Base-by-base conservation (phyloP, 495 filamentous ascomycete genomes). In the Patellaria atrata region DNA sequence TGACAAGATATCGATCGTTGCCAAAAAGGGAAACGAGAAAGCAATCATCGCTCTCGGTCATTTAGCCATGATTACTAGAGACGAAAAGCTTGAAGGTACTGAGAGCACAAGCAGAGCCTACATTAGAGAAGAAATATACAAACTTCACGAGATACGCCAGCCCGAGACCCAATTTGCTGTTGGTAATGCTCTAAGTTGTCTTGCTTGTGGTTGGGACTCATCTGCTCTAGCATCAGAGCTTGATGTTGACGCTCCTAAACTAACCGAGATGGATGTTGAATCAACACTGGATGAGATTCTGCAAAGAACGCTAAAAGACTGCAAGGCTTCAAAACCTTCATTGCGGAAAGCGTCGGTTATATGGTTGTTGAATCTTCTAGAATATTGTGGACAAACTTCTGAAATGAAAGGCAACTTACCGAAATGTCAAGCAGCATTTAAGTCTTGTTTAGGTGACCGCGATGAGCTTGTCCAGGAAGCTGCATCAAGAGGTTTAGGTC, bases 381-480 rank as follows among this genome's bases (percentile, higher is more conserved):
- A 94, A 45, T 81, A 85, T 48, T 93, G 86, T 54, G 84, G 82
- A 0, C 69, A 85, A 39, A 59, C 77, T 12, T 54, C 59, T 14
- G 70, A 80, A 40, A 64, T 94, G 25, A 79, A 89, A 51, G 56
- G 61, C 3, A 68, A 73, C 8, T 57, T 97, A 36, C 65, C 77
- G 38, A 67, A 80, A 42, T 89, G 79, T 52, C 89, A 97, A 55
- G 70, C 62, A 32, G 82, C 80, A 3, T 97, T 97, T 55, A 79
- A 85, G 59, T 63, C 74, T 11, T 72, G 93, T n/a, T 68, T 97
- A 21, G 71, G 75, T 9, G 84, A 91, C 50, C 67, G 86, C 13
- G 89, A 97, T 40, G 82, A 93, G 50, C 67, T 94, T 27, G 83
- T 94, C 5, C 89, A 94, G 54, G 89, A 97, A 53, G 84, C 86